phyloP scores from a whole-genome alignment of 257 asterid genomes.

The Perilla frutescens region DNA sequence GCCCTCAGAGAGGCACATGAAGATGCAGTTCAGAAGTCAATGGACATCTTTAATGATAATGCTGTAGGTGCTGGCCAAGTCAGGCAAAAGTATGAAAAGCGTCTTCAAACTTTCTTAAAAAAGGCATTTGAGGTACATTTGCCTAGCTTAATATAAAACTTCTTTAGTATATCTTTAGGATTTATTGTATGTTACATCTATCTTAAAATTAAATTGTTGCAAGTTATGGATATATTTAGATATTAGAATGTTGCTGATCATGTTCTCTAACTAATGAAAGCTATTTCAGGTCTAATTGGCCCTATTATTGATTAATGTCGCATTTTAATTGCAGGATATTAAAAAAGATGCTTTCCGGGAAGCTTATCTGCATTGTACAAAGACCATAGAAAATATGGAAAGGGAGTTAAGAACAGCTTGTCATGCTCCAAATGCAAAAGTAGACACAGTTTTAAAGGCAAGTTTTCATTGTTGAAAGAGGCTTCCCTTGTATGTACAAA shows the following conservation, averaged over 20 bases:
- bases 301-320: conserved; percentile 34
- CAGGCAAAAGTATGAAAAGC: conserved; percentile 87
- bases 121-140: conserved; percentile 90
- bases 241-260: not conserved
- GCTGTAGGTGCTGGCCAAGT: conserved; percentile 91
- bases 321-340: conserved; percentile 66
- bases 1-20: conserved; percentile 94
- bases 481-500: conserved; percentile 1
- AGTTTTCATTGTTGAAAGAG: conserved; percentile 30
- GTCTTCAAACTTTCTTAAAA: conserved; percentile 72
- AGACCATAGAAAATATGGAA: conserved; percentile 82
- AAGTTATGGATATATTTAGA: not conserved
- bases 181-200: not conserved
- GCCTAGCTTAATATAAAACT: not conserved
- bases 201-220: not conserved
- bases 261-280: conserved; percentile 7
- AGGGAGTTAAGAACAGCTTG: conserved; percentile 87
- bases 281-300: conserved; percentile 5
- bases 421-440: conserved; percentile 78
- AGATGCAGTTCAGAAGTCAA: conserved; percentile 79
- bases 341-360: conserved; percentile 93
- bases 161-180: not conserved
- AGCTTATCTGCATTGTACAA: conserved; percentile 78
- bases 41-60: conserved; percentile 71
- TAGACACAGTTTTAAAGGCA: conserved; percentile 80